Conservation (phyloP, 495 filamentous ascomycete species). For the Aspergillus bridgeri region DNA sequence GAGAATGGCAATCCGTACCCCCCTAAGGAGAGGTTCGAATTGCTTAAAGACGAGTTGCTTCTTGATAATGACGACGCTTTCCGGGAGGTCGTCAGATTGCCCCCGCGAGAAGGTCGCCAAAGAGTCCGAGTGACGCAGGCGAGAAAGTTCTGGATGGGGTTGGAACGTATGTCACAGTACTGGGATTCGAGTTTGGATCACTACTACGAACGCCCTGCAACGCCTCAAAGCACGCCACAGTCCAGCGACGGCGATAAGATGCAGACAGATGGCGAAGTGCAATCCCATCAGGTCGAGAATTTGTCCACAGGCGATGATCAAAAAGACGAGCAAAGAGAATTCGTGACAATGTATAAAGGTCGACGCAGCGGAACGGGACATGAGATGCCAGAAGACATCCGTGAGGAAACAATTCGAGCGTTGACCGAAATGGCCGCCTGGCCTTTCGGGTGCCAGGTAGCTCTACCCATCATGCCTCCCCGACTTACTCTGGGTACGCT, state of each 20-base stretch:
- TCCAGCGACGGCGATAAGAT: conserved; percentile 20
- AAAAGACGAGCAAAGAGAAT: conserved; percentile 15
- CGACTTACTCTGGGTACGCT: conserved; percentile 55
- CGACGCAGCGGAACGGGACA: conserved; percentile 59
- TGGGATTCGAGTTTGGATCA: conserved; percentile 61
- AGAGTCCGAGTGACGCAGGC: conserved; percentile 51
- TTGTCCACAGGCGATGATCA: conserved; percentile 3
- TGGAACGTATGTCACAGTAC: conserved; percentile 58
- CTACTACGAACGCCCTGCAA: conserved; percentile 43
- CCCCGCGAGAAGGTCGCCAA: conserved; percentile 36
- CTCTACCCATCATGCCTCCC: conserved; percentile 58
- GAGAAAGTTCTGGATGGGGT: conserved; percentile 57
- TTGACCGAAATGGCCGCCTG: conserved; percentile 78
- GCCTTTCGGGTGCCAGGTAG: conserved; percentile 73
- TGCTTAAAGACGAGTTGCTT: conserved; percentile 46
- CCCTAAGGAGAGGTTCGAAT: conserved; percentile 45
- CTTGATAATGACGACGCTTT: conserved; percentile 58
- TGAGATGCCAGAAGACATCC: conserved; percentile 73
- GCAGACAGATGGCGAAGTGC: conserved; percentile 20
- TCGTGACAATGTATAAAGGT: conserved; percentile 41
- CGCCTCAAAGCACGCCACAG: conserved; percentile 22
- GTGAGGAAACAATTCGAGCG: conserved; percentile 63
- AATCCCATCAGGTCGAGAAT: not conserved
- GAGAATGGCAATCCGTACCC: conserved; percentile 50
- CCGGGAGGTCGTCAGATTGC: conserved; percentile 44